These are phyloP conservation scores for Fusarium incarnatum DNA, from an alignment of 2,329 filamentous ascomycete species.

Conservation along the genomic window DNA sequence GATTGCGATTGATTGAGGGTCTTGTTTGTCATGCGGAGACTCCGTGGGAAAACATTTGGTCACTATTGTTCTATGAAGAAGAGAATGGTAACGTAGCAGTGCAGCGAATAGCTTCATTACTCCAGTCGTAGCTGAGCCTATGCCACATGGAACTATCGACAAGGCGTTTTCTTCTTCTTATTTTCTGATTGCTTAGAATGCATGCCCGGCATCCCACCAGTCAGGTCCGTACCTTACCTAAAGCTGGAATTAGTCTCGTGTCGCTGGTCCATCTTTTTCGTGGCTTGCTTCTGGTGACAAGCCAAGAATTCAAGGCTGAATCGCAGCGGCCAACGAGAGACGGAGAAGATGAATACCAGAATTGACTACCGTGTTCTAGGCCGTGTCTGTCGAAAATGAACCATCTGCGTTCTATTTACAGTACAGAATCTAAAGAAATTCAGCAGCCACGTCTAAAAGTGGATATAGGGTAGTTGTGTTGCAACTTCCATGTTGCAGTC, in stretches of 20 bases:
- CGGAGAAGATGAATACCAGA: conserved; percentile 3
- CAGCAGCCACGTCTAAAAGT: background rate
- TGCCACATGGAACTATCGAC: background rate
- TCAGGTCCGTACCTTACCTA: background rate
- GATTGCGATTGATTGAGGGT: background rate
- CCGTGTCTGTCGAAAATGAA: background rate
- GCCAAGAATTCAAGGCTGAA: conserved; percentile 27
- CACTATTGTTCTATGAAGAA: background rate
- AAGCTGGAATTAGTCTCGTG: conserved; percentile 6
- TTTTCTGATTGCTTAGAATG: background rate
- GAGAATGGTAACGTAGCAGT: background rate
- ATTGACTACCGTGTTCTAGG: conserved; percentile 4
- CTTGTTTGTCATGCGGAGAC: conserved; percentile 11
- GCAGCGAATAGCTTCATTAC: background rate
- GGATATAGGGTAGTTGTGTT: background rate
- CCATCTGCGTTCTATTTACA: background rate
- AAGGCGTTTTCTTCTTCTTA: conserved; percentile 8
- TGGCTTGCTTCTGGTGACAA: conserved; percentile 9
- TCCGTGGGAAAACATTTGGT: background rate
- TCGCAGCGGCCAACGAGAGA: conserved; percentile 14
- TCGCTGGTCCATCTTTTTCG: background rate
- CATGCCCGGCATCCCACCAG: background rate
- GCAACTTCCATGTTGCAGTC: background rate
- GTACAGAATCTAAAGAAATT: background rate
- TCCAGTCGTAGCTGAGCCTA: background rate